Evolutionary conservation across 176 grass and related monocot genomes (phyloP), one percentile per base, ranked within the genome.

Genomic region (Themeda triandra): DNA sequence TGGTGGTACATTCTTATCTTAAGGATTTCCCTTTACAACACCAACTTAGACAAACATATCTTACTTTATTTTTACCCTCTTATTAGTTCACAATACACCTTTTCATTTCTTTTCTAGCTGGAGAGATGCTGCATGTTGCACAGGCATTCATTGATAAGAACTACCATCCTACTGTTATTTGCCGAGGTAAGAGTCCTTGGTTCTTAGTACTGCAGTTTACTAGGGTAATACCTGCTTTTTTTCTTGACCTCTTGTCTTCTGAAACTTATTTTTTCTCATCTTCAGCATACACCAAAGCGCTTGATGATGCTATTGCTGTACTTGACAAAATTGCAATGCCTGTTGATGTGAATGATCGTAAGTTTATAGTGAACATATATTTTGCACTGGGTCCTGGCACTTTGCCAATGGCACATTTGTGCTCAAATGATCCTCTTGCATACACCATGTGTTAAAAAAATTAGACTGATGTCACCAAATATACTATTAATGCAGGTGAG

Each of bases 41-140:
- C 21, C 53, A 56, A n/a, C 19, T 56, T 56, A 56, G 21, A 56
- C 17, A 56, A 54, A n/a, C 21, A 56, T 23, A 56, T 56, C 53
- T 53, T 17, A 49, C 46, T 53, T 56, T 56, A 56, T 56, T n/a
- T 56, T 56, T 56, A 56, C 53, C 53, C 53, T 56, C 25, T 12
- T 64, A 28, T 64, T 28, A 30, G 12, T 65, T 31, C 63, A 65
- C 6, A 30, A 30, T 0, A 14, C 85, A 76, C 85, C 46, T 72
- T 45, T 65, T 65, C 5, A 10, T 18, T 79, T 82, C 81, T 17
- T 31, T 77, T 79, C 17, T 88, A 99, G 96, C 96, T 94, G 96
- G 96, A 25, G 96, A 99, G 91, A 95, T 99, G 93, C 96, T 99
- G 46, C 96, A 94, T 83, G 96, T 96, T 79, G 96, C 96, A 36